Conservation (phyloP, 2,329 filamentous ascomycete genomes). For the Fusarium chaquense region DNA sequence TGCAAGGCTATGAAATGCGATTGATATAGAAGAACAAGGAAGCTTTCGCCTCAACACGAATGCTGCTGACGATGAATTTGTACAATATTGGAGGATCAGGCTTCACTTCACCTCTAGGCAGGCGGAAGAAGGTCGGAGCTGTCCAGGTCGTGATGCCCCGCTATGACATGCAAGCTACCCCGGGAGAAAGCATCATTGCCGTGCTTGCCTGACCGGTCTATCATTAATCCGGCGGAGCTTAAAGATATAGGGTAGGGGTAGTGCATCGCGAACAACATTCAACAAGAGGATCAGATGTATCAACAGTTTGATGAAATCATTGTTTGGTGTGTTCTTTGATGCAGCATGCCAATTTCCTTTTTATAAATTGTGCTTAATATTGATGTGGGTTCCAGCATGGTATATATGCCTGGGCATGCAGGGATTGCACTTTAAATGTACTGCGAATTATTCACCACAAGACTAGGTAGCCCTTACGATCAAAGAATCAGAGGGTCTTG, state of each 20-base stretch:
- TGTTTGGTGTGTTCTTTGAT: no score
- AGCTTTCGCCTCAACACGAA: slow-evolving; percentile 26
- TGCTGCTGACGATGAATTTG: slow-evolving; percentile 19
- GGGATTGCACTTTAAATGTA: no score
- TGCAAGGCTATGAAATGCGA: neutral
- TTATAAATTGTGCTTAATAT: no score
- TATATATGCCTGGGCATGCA: no score
- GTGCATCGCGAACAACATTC: neutral
- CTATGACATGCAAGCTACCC: slow-evolving; percentile 44
- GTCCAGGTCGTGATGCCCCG: slow-evolving; percentile 34
- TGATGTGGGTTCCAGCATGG: no score
- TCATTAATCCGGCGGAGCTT: slow-evolving; percentile 13
- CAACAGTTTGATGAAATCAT: no score
- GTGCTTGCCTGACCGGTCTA: slow-evolving; percentile 2
- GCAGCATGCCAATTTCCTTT: no score
- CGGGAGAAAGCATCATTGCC: slow-evolving; percentile 8
- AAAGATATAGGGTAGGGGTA: slow-evolving; percentile 17
- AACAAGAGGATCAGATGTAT: no score
- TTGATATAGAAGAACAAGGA: neutral
- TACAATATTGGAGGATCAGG: slow-evolving; percentile 34
- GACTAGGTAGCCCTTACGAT: neutral
- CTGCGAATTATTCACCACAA: neutral
- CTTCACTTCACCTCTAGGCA: slow-evolving; percentile 42
- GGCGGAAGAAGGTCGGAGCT: slow-evolving; percentile 48
- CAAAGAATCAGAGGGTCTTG: neutral